A percentile compares a stretch with the other conserved stretches of the same genome.
Evolutionary conservation across 2,329 filamentous ascomycete species (phyloP).

Genomic region (Dichotomopilus funicola): DNA sequence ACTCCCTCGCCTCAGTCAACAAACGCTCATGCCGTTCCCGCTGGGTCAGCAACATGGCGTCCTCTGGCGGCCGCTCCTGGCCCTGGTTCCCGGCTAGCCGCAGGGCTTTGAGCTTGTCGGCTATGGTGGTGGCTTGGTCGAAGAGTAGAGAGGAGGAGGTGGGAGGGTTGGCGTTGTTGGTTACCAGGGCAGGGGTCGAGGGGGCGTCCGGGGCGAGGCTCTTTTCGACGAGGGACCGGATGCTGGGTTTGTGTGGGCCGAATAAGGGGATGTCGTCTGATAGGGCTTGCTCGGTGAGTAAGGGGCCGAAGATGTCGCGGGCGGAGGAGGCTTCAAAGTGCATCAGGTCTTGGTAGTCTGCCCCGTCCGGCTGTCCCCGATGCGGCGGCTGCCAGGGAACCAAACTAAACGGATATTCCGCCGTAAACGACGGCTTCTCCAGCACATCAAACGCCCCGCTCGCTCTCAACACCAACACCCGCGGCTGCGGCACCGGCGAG

Average conservation of each 20-base stretch:
- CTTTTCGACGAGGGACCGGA: slow-evolving; percentile 37
- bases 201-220: slow-evolving; percentile 30
- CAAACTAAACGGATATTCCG: slow-evolving; percentile 53
- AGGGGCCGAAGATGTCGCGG: slow-evolving; percentile 46
- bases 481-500: slow-evolving; percentile 48
- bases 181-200: slow-evolving; percentile 32
- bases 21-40: slow-evolving; percentile 53
- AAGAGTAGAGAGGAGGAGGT: slow-evolving; percentile 37
- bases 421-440: slow-evolving; percentile 52
- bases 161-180: slow-evolving; percentile 27
- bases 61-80: slow-evolving; percentile 7
- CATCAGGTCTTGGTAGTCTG: slow-evolving; percentile 50
- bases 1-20: slow-evolving; percentile 39
- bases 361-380: slow-evolving; percentile 47
- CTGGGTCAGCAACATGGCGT: slow-evolving; percentile 38
- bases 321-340: slow-evolving; percentile 51
- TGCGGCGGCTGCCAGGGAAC: slow-evolving; percentile 56
- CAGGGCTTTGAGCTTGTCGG: slow-evolving; percentile 44
- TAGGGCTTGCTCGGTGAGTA: slow-evolving; percentile 48
- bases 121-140: slow-evolving; percentile 35
- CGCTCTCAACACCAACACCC: slow-evolving; percentile 53
- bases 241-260: slow-evolving; percentile 42
- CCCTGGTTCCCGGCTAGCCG: slow-evolving; percentile 28
- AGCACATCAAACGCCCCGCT: slow-evolving; percentile 57
- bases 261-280: slow-evolving; percentile 52